Percentiles rank a stretch among this genome's conserved stretches.
These are phyloP conservation scores for Trichophyton rubrum DNA, from an alignment of 2,329 filamentous ascomycete species.

Conservation along the genomic window DNA sequence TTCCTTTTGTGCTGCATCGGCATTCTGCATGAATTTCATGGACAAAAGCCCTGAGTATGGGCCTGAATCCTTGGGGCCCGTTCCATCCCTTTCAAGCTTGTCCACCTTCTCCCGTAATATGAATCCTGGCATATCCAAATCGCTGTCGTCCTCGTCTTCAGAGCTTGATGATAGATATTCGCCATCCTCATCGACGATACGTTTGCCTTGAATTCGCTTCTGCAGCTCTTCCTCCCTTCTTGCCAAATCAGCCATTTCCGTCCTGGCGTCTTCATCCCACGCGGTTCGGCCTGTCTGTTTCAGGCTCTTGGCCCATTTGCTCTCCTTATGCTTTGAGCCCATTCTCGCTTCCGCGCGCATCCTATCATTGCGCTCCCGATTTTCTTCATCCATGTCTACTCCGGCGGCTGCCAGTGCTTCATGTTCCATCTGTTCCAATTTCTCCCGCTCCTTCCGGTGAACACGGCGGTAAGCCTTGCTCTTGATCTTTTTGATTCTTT, in stretches of 20 bases:
- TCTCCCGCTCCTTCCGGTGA: slow-evolving; percentile 66
- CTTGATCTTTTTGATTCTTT: slow-evolving; percentile 98
- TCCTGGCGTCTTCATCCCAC: slow-evolving; percentile 79
- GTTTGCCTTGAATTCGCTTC: slow-evolving; percentile 63
- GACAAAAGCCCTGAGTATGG: slow-evolving; percentile 57
- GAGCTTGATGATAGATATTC: slow-evolving; percentile 47
- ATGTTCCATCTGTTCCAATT: slow-evolving; percentile 44
- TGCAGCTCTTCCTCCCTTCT: slow-evolving; percentile 70
- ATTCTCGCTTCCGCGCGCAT: slow-evolving; percentile 72
- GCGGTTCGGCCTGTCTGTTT: slow-evolving; percentile 65
- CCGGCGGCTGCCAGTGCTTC: slow-evolving; percentile 47
- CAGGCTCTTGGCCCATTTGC: slow-evolving; percentile 81
- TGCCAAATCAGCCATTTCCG: slow-evolving; percentile 68
- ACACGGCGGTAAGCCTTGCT: slow-evolving; percentile 88
- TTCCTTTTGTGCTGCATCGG: slow-evolving; percentile 64
- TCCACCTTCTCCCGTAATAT: slow-evolving; percentile 32
- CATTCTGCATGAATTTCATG: slow-evolving; percentile 92
- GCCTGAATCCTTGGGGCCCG: slow-evolving; percentile 27
- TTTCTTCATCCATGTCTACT: slow-evolving; percentile 50
- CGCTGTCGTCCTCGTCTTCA: slow-evolving; percentile 48
- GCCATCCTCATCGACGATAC: slow-evolving; percentile 49
- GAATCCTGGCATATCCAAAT: slow-evolving; percentile 26
- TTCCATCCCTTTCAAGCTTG: slow-evolving; percentile 37
- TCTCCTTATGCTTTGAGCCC: slow-evolving; percentile 71
- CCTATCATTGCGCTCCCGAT: slow-evolving; percentile 55